Evolutionary conservation across 257 asterid species (phyloP).

Genomic region (Phtheirospermum japonicum): DNA sequence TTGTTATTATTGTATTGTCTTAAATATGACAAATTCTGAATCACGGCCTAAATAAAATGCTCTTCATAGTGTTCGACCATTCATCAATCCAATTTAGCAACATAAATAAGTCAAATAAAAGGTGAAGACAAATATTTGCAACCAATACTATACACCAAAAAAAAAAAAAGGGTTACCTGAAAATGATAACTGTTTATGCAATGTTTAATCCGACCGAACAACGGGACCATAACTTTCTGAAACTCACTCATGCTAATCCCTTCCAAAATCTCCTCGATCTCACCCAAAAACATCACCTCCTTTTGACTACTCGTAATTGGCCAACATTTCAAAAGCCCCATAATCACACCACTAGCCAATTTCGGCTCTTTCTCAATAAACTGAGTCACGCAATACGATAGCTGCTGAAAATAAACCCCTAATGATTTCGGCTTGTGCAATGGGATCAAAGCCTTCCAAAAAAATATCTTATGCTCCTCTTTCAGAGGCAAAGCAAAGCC

Average conservation of each 20-base stretch:
- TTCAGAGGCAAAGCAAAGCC: slow-evolving; percentile 86
- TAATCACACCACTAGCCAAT: slow-evolving; percentile 58
- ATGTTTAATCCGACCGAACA: slow-evolving; percentile 62
- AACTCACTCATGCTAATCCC: slow-evolving; percentile 64
- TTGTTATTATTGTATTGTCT: neutral
- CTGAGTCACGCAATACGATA: slow-evolving; percentile 69
- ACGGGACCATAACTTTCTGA: slow-evolving; percentile 72
- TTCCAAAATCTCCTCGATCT: slow-evolving; percentile 82
- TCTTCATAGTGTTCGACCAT: neutral
- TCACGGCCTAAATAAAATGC: neutral
- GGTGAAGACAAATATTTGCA: too few relatives aligned
- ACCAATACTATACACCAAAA: neutral
- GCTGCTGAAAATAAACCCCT: slow-evolving; percentile 78
- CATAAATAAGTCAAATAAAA: neutral
- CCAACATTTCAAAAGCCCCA: slow-evolving; percentile 81
- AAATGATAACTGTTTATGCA: slow-evolving; percentile 74
- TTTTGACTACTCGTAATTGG: slow-evolving; percentile 80
- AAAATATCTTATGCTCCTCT: slow-evolving; percentile 80
- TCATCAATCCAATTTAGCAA: too few relatives aligned
- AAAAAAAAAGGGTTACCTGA: slow-evolving; percentile 52
- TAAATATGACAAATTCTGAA: neutral
- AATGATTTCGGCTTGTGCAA: slow-evolving; percentile 79
- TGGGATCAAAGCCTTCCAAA: slow-evolving; percentile 66
- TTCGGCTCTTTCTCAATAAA: slow-evolving; percentile 82
- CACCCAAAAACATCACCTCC: slow-evolving; percentile 90